These are phyloP conservation scores for Chrysochromulina tobinii DNA, from an alignment of 78 protist genomes.

Conservation along the genomic window DNA sequence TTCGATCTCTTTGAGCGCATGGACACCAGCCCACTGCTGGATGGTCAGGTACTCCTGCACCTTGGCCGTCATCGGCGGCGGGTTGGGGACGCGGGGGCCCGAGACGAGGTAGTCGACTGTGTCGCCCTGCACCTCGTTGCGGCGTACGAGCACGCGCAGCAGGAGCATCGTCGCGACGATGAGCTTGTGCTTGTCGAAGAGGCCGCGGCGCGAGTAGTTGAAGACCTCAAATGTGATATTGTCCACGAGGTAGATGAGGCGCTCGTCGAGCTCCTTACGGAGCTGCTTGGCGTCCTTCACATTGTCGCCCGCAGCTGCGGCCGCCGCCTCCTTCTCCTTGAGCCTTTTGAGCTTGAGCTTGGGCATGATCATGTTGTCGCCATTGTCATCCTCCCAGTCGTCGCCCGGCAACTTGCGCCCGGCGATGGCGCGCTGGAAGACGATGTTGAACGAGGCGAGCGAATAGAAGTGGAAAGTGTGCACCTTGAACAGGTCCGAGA, in stretches of 20 bases:
- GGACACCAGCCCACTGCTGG: constrained; percentile 21
- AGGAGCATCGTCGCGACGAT: constrained; percentile 47
- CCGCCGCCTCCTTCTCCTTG: background rate
- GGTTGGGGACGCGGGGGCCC: background rate
- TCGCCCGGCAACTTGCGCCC: background rate
- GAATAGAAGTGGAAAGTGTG: constrained; percentile 79
- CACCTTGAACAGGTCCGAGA: constrained; percentile 43
- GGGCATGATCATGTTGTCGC: background rate
- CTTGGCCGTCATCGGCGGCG: constrained; percentile 28
- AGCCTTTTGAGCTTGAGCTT: background rate
- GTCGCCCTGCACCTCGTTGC: background rate
- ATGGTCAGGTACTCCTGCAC: constrained; percentile 14
- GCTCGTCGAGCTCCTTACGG: constrained; percentile 23
- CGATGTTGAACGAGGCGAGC: constrained; percentile 63
- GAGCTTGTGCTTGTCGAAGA: constrained; percentile 70
- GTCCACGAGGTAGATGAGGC: constrained; percentile 22
- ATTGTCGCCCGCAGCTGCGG: constrained; percentile 19
- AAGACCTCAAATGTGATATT: constrained; percentile 44
- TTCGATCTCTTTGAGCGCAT: constrained; percentile 34
- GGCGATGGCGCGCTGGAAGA: constrained; percentile 63
- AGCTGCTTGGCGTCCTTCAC: background rate
- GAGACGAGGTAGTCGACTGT: constrained; percentile 44
- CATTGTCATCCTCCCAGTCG: background rate
- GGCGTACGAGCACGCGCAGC: constrained; percentile 9
- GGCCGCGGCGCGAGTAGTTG: constrained; percentile 49